Evolutionary conservation across 148 eudicot species (phyloP), one percentile per base, ranked within the genome.

Genomic region (Camellia sinensis): DNA sequence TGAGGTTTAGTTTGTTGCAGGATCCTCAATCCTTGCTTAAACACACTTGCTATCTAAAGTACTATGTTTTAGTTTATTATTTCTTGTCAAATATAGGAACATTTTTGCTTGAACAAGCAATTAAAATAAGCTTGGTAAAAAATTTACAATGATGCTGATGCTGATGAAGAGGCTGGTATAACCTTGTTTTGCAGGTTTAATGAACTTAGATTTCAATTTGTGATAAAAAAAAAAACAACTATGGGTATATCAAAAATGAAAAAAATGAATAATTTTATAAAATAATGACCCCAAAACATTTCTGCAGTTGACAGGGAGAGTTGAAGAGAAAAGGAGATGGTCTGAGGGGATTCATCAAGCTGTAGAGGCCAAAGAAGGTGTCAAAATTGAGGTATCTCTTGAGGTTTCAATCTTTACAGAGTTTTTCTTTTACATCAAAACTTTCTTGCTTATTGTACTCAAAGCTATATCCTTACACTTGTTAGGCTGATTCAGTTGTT

Each of bases 301-400:
- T 69, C 77, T 82, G 71, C 85, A 96, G 99, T 86, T 97, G 92
- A 97, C 99, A 61, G 99, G 99, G 79, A 89, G 99, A 90, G 97
- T 94, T 73, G 98, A 94, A 90, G 99, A 97, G 70, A 92, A 90
- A 91, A 85, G 97, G 81, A 89, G 99, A 86, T 97, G 99, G 99
- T 90, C 97, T 81, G 99, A 92, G 65, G 99, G 99, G 73, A 92
- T 97, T 87, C 99, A 97, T 87, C 99, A 97, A 86, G 95, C 99
- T 71, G 98, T 97, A 69, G 99, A 97, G 89, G 99, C 98, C 75
- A 97, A 97, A 83, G 99, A 97, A 89, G 97, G 97, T 64, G 77
- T 97, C 67, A 86, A 89, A 57, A 92, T 97, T 83, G 88, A 97
- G 97, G 99, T 95, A 71, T 66, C 18, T 1, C n/a, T 37, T 75